Evolutionary conservation across 2,329 filamentous ascomycete genomes (phyloP).

Genomic region (Neofusicoccum umdonicola): DNA sequence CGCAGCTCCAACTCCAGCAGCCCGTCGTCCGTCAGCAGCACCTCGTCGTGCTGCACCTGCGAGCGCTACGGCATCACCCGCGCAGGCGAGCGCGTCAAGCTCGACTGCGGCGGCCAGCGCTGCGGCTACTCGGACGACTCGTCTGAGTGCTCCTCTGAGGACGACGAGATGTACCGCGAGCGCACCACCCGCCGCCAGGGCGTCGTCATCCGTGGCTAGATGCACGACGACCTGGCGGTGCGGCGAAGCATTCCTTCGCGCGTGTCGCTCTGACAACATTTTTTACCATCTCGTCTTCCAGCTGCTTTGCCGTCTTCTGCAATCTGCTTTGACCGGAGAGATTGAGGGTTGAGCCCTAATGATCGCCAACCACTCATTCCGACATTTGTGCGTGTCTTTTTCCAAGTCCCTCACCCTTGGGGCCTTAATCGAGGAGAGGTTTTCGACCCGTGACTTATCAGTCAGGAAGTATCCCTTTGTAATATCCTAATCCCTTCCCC

Average conservation of each 20-base stretch:
- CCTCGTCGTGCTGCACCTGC: slow-evolving; percentile 71
- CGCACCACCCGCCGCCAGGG: slow-evolving; percentile 49
- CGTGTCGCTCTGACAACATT: neutral
- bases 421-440: slow-evolving; percentile 7
- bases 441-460: slow-evolving; percentile 7
- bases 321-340: neutral
- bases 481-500: slow-evolving; percentile 8
- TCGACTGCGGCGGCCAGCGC: slow-evolving; percentile 87
- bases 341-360: neutral
- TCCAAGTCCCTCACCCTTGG: neutral
- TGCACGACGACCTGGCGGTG: neutral
- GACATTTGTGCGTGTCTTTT: slow-evolving; percentile 12
- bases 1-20: slow-evolving; percentile 58
- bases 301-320: slow-evolving; percentile 8
- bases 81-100: slow-evolving; percentile 87
- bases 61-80: slow-evolving; percentile 96
- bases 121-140: slow-evolving; percentile 78
- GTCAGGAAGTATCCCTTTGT: neutral
- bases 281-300: neutral
- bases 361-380: neutral
- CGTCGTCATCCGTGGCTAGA: slow-evolving; percentile 41
- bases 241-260: neutral
- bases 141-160: slow-evolving; percentile 68
- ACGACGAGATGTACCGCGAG: slow-evolving; percentile 59
- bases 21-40: slow-evolving; percentile 62